These are phyloP conservation scores for Kazachstania sp. DNA, from an alignment of 1,139 yeast species.

Conservation along the genomic window DNA sequence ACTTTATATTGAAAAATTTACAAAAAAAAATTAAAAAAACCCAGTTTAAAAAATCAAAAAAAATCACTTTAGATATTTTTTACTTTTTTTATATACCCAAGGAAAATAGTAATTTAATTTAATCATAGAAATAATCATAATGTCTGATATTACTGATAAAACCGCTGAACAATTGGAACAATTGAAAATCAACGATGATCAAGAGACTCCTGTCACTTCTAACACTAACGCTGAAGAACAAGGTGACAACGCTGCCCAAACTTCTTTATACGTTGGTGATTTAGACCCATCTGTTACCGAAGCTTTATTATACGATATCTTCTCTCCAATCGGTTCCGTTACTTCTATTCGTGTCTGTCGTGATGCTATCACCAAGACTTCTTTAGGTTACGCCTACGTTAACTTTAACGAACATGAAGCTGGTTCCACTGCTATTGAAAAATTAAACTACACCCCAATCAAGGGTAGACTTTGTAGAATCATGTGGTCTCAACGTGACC, in stretches of 20 bases:
- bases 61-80: constrained; percentile 1
- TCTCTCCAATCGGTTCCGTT: constrained; percentile 92
- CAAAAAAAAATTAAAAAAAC: constrained; percentile 13
- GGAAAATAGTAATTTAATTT: constrained; percentile 2
- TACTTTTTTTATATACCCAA: constrained; percentile 1
- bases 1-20: constrained; percentile 4
- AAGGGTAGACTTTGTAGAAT: constrained; percentile 98
- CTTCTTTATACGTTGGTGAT: constrained; percentile 96
- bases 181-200: constrained; percentile 32
- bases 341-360: constrained; percentile 98
- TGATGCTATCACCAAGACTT: constrained; percentile 94
- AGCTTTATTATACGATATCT: constrained; percentile 88
- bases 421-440: constrained; percentile 92
- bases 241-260: constrained; percentile 42
- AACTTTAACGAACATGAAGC: constrained; percentile 86
- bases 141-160: constrained; percentile 37
- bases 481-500: constrained; percentile 99
- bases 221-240: constrained; percentile 31
- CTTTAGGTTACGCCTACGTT: constrained; percentile 97
- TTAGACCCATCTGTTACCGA: constrained; percentile 89
- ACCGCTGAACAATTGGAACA: constrained; percentile 35
- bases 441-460: constrained; percentile 86
- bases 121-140: constrained; percentile 10
- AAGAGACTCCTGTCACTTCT: constrained; percentile 21
- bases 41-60: constrained; percentile 11